Base-by-base conservation (phyloP, 2,329 filamentous ascomycete species). In the Thermothelomyces thermophilus region DNA sequence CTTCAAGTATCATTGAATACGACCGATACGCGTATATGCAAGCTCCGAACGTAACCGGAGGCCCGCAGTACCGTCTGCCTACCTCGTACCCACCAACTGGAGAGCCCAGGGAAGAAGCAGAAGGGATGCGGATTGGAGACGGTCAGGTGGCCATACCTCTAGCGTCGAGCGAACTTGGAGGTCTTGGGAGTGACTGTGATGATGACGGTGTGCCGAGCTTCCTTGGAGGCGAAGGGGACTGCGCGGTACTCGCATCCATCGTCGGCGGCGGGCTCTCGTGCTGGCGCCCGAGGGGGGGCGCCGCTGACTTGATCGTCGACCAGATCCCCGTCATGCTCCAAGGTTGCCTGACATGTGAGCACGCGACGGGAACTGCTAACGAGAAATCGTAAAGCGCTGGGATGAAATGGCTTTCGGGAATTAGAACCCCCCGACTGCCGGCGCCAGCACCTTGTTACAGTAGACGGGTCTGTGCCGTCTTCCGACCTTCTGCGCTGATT, bases 161-260 rank as follows among this genome's bases (percentile, higher is more conserved):
- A 39, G 53, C 26, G 13, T 56, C 53, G 24, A 44, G 30, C 16
- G 50, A 52, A 30, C 47, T 57, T 9, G 51, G 33, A 9, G 51
- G 51, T 48, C 51, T 57, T 41, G 56, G 54, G 51, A 53, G 31
- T 4, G 46, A 43, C 41, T 36, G 28, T 17, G 47, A 46, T 35
- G 41, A 47, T 9, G 42, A 26, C 20, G 46, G 33, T 26, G 46
- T 51, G 48, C 42, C 46, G 36, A 43, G 24, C 8, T 19, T 30
- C 7, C 19, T 39, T 20, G 46, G 44, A 16, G 46, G 35, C 22
- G 45, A 33, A 19, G 43, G 14, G 10, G 47, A 30, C 17, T 28
- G 31, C 31, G 41, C 41, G 36, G 20, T 51, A 45, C 28, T 50
- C 31, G 17, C 28, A 13, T 20, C 24, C 7, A 17, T 20, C 6